Percentiles rank a stretch among this genome's conserved stretches.
Evolutionary conservation across 148 eudicot genomes (phyloP).

Genomic region (Arctostaphylos glauca): DNA sequence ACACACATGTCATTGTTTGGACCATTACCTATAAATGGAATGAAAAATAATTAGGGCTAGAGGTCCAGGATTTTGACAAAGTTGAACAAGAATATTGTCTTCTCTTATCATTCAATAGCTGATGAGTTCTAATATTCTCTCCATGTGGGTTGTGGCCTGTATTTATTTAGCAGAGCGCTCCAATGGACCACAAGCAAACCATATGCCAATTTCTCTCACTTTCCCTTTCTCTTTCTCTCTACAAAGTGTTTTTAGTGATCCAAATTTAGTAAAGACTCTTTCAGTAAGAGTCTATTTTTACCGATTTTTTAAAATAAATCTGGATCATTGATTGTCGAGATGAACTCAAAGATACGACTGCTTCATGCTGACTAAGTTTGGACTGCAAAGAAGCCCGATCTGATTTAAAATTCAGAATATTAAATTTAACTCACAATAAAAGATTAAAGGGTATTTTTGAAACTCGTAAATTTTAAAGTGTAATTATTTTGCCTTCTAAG

Average conservation of each 20-base stretch:
- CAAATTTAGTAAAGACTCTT: too few species aligned
- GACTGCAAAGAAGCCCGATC: neutral
- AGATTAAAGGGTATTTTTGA: neutral
- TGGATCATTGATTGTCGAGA: too few species aligned
- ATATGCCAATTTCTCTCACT: neutral
- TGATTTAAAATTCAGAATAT: neutral
- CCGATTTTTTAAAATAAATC: too few species aligned
- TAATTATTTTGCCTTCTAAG: neutral
- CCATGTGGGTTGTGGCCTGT: neutral
- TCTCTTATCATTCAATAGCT: neutral
- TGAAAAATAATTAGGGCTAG: neutral
- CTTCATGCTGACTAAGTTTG: neutral
- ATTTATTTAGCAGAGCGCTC: neutral
- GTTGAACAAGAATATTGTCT: neutral
- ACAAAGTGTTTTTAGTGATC: too few species aligned
- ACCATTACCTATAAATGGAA: neutral
- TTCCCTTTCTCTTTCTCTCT: too few species aligned
- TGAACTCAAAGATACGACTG: too few species aligned
- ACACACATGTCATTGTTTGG: neutral
- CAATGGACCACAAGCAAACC: neutral
- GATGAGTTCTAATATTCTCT: neutral
- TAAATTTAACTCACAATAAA: neutral
- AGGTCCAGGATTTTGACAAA: constrained; percentile 2
- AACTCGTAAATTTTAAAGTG: neutral
- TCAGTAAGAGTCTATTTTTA: too few species aligned